Base-by-base conservation (phyloP, 2,329 filamentous ascomycete species). In the Microcyclosporella mali region DNA sequence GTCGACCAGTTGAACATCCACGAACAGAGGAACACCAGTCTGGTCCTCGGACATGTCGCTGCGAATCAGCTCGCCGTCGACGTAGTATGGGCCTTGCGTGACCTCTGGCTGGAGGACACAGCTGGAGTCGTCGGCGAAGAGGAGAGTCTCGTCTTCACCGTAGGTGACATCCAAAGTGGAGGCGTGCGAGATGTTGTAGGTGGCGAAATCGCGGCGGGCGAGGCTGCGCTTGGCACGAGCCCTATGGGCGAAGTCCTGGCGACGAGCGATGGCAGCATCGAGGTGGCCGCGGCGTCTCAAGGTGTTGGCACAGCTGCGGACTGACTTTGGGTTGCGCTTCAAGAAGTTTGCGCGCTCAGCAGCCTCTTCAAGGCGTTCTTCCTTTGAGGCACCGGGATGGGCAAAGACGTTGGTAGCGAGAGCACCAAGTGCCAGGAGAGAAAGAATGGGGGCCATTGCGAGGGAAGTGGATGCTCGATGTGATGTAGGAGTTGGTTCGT, bases 1-100 rank as follows among this genome's bases (percentile, higher is more conserved):
- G 47, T 72, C 64, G 33, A 72, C 61, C 47, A 70, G 60, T 47
- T 72, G 68, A 36, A 69, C 58, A 41, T 73, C 70, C 12, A 72
- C 54, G 41, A 64, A 60, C 15, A 71, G 45, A 3, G 62, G 56
- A 3, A 73, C 57, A 35, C 70, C 70, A 1, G 53, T 56, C 44
- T 72, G 61, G 3, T 58, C 61, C 31, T 74, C 70, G 6, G 56
- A 58, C 37, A 72, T 56, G 39, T 72, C 61, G 40, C 57, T 51
- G 37, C 70, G 66, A 37, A 71, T 59, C 16, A 59, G 57, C 39
- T 62, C 59, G 46, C 27, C 48, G 30, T 49, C 47, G 42, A 52
- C 44, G 33, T 50, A 52, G 44, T 51, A 51, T n/a, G 47, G 43
- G 14, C 60, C 60, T n/a, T 52, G 45, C 10, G 53, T 59, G 12